Evolutionary conservation across 2,329 filamentous ascomycete genomes (phyloP), one percentile per base, ranked within the genome.

Genomic region (Diaporthe destruens): DNA sequence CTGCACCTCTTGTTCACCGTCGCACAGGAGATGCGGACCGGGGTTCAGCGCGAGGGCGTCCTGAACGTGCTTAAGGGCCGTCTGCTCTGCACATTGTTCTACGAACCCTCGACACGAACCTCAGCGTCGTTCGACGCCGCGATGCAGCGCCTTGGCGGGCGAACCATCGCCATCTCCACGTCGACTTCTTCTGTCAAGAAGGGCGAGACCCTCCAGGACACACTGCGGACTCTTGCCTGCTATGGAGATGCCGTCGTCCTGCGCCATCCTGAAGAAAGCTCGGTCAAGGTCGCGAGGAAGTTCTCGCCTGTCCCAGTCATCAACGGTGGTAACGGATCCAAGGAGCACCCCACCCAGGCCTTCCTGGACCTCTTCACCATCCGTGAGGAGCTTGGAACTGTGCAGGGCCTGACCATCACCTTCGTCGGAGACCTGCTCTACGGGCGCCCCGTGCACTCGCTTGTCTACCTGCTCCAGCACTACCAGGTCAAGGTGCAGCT

Each of bases 281-380:
- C 93, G 74, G 94, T 94, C 34, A 91, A 95, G 67, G 89, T 93
- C 66, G 96, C 96, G 0, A 92, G 93, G 78, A 96, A 95, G 81
- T 97, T 92, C 85, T 95, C 94, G 55, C 91, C 92, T 20, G 94
- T 98, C 0, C 96, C 96, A 1, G 91, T 99, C 79, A 96, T 99
- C 87, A 99, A 99, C 81, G 96, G 95, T 76, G 96, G 96, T 66
- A 99, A 99, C 81, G 96, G 96, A 75, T 95, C 93, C 84, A 92
- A 94, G 78, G 96, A 99, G 85, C 96, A 99, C 84, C 96, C 96
- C 0, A 99, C 96, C 0, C 96, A 99, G 84, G 96, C 96, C 0
- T 96, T 99, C 88, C 87, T 99, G 29, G 96, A 99, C 80, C 92
- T 99, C 72, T 99, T 98, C 87, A 98, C 96, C 70, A 99, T 99